Evolutionary conservation across 1,284 basidiomycete species (phyloP).

Genomic region (Coriolopsis trogii): DNA sequence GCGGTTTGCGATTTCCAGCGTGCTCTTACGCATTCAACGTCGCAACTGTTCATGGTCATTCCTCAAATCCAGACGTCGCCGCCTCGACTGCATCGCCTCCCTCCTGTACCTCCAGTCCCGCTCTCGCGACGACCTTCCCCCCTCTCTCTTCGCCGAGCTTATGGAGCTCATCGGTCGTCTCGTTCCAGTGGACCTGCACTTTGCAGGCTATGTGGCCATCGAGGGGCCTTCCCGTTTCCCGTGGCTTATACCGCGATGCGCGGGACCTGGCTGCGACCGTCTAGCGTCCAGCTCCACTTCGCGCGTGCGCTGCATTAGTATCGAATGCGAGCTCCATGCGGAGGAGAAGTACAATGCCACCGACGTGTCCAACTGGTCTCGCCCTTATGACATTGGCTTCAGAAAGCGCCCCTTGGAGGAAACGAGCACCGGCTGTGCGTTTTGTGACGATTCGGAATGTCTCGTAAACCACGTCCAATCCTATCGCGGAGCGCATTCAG

Average conservation of each 20-base stretch:
- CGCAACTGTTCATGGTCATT: slow-evolving; percentile 4
- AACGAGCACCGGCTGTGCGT: too few relatives aligned
- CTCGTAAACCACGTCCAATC: not conserved
- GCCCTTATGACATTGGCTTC: too few relatives aligned
- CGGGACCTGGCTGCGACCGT: not conserved
- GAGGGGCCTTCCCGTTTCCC: slow-evolving; percentile 14
- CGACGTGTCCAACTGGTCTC: slow-evolving; percentile 4
- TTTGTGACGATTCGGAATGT: slow-evolving; percentile 25
- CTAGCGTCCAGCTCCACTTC: not conserved
- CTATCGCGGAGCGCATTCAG: not conserved
- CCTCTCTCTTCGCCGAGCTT: slow-evolving; percentile 8
- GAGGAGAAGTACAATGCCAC: too few relatives aligned
- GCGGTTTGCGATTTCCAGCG: slow-evolving; percentile 27
- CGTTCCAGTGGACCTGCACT: slow-evolving; percentile 9
- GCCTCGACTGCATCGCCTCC: slow-evolving; percentile 21
- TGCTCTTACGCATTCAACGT: slow-evolving; percentile 18
- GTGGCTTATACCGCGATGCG: slow-evolving; percentile 7
- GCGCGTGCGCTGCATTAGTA: too few relatives aligned
- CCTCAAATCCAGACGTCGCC: slow-evolving; percentile 1
- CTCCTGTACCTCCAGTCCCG: slow-evolving; percentile 11
- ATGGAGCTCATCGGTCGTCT: not conserved
- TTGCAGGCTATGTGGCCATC: slow-evolving; percentile 3
- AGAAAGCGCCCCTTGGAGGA: too few relatives aligned
- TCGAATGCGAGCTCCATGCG: too few relatives aligned
- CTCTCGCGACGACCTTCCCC: not conserved